phyloP scores from a whole-genome alignment of 208 protist genomes.

The Trypanosoma caninum region DNA sequence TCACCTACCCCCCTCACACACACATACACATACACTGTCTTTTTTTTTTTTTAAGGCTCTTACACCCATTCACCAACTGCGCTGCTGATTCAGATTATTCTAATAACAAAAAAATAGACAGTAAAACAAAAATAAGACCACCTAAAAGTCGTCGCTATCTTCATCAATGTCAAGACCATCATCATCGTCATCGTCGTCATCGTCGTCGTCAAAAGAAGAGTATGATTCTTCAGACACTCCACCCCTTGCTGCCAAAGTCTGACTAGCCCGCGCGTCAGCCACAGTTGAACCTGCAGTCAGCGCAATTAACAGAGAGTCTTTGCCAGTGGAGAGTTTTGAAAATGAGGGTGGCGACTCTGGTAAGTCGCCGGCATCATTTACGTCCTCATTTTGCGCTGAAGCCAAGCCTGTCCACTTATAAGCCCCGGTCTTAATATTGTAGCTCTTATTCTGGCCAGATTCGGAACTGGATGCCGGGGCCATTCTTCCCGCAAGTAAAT shows the following conservation, averaged over 20 bases:
- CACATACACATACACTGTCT: no score
- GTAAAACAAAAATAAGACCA: constrained; percentile 15
- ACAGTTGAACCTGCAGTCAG: not conserved
- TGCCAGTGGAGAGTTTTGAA: not conserved
- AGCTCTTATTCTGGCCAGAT: constrained; percentile 81
- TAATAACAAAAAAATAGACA: no score
- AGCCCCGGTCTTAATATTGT: constrained; percentile 82
- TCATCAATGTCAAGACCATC: constrained; percentile 71
- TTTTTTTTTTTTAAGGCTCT: no score
- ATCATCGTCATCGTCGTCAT: constrained; percentile 33
- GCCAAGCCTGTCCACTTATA: constrained; percentile 37
- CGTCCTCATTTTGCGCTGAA: not conserved
- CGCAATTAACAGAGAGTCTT: not conserved
- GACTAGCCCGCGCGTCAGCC: not conserved
- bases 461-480: constrained; percentile 82
- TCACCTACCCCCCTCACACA: not conserved
- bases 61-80: no score
- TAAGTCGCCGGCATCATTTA: not conserved
- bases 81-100: no score
- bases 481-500: constrained; percentile 60
- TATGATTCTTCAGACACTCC: constrained; percentile 61
- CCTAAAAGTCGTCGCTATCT: constrained; percentile 86
- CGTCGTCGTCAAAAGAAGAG: constrained; percentile 73
- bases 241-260: constrained; percentile 2
- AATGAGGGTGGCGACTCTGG: not conserved